phyloP scores from a whole-genome alignment of 768 basidiomycete species.

The Calocybe cyanea region DNA sequence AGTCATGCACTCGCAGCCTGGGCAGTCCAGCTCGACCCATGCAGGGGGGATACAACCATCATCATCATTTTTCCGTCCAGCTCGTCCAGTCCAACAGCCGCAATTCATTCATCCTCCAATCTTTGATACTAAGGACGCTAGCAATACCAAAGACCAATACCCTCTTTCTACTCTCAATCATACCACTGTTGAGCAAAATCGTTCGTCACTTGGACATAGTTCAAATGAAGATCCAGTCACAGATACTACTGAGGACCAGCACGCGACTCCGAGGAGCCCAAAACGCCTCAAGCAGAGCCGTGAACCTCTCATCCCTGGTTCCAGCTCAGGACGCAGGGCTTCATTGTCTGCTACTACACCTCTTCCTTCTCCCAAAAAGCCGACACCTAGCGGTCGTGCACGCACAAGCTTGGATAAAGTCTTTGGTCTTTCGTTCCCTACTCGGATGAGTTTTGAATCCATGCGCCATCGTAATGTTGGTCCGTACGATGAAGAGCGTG shows the following conservation, averaged over 20 bases:
- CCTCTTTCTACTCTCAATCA: conserved; percentile 8
- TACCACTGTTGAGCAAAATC: conserved; percentile 5
- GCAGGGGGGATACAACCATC: conserved; percentile 75
- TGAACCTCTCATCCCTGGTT: conserved; percentile 64
- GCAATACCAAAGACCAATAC: conserved; percentile 9
- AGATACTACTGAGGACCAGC: conserved; percentile 9
- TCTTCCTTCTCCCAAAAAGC: conserved; percentile 17
- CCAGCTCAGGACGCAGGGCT: conserved; percentile 22
- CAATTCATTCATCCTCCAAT: conserved; percentile 37
- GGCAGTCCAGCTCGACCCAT: conserved; percentile 45
- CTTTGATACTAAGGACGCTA: conserved; percentile 16
- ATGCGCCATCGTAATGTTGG: conserved; percentile 22
- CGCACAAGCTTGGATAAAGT: conserved; percentile 62
- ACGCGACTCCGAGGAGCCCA: conserved; percentile 21
- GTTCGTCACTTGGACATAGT: conserved; percentile 10
- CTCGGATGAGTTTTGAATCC: conserved; percentile 52
- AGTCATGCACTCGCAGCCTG: conserved; percentile 15
- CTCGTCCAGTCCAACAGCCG: conserved; percentile 49
- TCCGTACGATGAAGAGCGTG: conserved; percentile 12
- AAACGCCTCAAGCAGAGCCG: conserved; percentile 60
- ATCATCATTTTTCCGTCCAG: conserved; percentile 74
- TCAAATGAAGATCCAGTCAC: conserved; percentile 9
- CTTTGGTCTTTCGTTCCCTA: conserved; percentile 45
- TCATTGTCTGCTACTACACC: conserved; percentile 14
- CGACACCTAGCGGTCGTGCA: conserved; percentile 31